These are phyloP conservation scores for Xylaria sp. DNA, from an alignment of 2,329 filamentous ascomycete genomes.

Conservation along the genomic window DNA sequence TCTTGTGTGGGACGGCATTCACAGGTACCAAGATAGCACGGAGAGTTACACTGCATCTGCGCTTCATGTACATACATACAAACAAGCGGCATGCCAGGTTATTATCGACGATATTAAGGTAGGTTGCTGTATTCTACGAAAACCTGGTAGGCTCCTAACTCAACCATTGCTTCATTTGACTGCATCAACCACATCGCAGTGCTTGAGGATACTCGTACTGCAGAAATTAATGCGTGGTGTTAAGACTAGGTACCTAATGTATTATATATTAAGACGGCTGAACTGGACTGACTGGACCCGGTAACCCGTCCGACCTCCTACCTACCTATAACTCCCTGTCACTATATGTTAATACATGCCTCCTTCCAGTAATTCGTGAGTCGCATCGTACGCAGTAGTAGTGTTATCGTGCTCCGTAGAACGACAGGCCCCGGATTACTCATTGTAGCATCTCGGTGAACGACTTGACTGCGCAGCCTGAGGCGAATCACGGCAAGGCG, in stretches of 20 bases:
- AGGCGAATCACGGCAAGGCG: conserved; percentile 10
- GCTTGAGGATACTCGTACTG: neutral
- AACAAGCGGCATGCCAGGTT: neutral
- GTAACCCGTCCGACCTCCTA: too few relatives aligned
- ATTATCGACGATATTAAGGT: too few relatives aligned
- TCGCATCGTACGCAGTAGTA: too few relatives aligned
- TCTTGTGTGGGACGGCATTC: neutral
- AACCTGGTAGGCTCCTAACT: too few relatives aligned
- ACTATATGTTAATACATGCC: too few relatives aligned
- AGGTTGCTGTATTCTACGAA: too few relatives aligned
- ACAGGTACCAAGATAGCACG: neutral
- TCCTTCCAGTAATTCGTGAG: too few relatives aligned
- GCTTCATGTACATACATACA: neutral
- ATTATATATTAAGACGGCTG: neutral
- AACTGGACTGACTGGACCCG: too few relatives aligned
- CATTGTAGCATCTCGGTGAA: conserved; percentile 20
- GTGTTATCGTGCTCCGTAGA: neutral
- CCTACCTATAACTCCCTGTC: too few relatives aligned
- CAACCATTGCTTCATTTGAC: neutral
- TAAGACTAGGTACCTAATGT: too few relatives aligned
- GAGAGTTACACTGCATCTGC: neutral
- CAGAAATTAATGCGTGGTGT: too few relatives aligned
- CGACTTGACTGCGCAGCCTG: neutral
- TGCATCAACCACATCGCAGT: neutral
- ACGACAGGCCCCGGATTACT: conserved; percentile 13